These are phyloP conservation scores for Nannizzia gypsea DNA, from an alignment of 2,329 filamentous ascomycete species.

Conservation along the genomic window DNA sequence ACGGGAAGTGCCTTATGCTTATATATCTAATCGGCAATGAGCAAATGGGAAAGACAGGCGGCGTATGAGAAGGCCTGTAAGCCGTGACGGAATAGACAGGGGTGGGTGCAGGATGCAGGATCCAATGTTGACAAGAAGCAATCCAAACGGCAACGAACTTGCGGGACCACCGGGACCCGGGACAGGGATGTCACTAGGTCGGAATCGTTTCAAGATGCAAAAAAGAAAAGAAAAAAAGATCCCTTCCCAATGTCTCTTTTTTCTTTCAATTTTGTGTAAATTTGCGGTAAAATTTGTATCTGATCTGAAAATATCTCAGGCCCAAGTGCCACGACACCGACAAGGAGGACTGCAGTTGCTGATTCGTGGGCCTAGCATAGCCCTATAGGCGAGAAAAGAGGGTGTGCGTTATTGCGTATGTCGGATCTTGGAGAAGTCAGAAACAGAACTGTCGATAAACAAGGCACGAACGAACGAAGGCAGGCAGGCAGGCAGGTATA, in stretches of 20 bases:
- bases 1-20: conserved; percentile 6
- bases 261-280: conserved; percentile 4
- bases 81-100: conserved; percentile 5
- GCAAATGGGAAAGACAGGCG: conserved; percentile 4
- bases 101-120: conserved; percentile 7
- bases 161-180: conserved; percentile 13
- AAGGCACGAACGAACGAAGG: conserved; percentile 1
- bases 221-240: neutral
- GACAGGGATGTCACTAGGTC: conserved; percentile 8
- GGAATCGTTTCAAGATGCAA: conserved; percentile 2
- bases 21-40: conserved; percentile 7
- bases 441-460: conserved; percentile 3
- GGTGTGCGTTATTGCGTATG: neutral
- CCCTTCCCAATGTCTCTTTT: neutral
- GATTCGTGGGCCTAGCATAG: conserved; percentile 13
- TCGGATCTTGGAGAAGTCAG: conserved; percentile 1
- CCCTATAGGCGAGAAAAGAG: conserved; percentile 4
- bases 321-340: conserved; percentile 9
- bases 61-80: neutral
- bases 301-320: conserved; percentile 2
- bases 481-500: neutral
- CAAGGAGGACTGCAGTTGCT: conserved; percentile 4
- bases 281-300: conserved; percentile 3
- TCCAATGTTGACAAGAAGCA: neutral
- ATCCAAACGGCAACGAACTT: conserved; percentile 8